Percentiles rank a stretch among this genome's conserved stretches.
Conservation (phyloP, 768 basidiomycete species). For the Collybiopsis confluens region DNA sequence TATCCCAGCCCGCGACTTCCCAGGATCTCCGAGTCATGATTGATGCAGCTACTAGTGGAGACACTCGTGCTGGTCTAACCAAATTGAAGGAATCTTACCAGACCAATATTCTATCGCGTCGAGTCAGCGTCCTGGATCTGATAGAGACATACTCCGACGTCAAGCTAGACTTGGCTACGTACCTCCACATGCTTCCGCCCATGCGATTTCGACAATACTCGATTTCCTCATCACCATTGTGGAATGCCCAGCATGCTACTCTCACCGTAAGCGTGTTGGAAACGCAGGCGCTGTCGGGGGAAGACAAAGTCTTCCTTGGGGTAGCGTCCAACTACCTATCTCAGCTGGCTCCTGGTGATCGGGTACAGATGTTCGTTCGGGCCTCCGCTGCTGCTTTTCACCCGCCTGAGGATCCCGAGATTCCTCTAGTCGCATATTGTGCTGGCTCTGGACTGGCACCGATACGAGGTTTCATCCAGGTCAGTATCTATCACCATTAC, state of each 20-base stretch:
- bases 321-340: conserved; percentile 45
- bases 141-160: conserved; percentile 33
- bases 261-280: conserved; percentile 42
- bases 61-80: conserved; percentile 24
- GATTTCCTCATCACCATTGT: conserved; percentile 45
- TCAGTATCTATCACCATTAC: not conserved
- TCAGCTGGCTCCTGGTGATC: conserved; percentile 32
- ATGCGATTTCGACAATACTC: conserved; percentile 50
- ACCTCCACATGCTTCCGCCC: conserved; percentile 37
- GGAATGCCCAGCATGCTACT: conserved; percentile 36
- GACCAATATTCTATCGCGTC: conserved; percentile 27
- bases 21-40: conserved; percentile 33
- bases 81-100: conserved; percentile 26
- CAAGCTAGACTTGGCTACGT: conserved; percentile 30
- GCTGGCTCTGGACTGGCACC: conserved; percentile 47
- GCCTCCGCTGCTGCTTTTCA: conserved; percentile 37
- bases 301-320: conserved; percentile 33
- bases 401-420: conserved; percentile 33
- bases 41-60: conserved; percentile 18
- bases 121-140: conserved; percentile 38
- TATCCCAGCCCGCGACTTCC: conserved; percentile 43
- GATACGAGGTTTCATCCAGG: conserved; percentile 44
- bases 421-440: conserved; percentile 42
- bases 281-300: conserved; percentile 30
- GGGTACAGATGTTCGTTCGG: conserved; percentile 38